phyloP scores from a whole-genome alignment of 306 rosid genomes.

The Cucumis cinereus region DNA sequence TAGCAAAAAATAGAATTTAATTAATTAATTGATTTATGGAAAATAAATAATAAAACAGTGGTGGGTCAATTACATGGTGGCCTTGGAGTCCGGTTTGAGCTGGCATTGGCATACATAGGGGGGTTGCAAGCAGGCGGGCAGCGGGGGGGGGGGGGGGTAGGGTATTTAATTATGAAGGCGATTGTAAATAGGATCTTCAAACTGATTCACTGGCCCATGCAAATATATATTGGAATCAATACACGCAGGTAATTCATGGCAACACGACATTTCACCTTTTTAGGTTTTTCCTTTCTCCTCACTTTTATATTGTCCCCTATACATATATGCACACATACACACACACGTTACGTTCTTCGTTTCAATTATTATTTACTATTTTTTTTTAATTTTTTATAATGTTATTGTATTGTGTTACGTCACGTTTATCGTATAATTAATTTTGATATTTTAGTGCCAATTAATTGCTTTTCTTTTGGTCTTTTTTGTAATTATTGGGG shows the following conservation, averaged over 20 bases:
- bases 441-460: no score
- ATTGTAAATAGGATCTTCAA: background rate
- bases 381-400: no score
- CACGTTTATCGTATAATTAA: no score
- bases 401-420: background rate
- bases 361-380: background rate
- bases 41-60: background rate
- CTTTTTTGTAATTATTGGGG: no score
- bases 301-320: conserved; percentile 1
- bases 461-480: no score
- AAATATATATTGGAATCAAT: conserved; percentile 51
- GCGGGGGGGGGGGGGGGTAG: no score
- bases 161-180: conserved; percentile 6
- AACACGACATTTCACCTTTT: conserved; percentile 6
- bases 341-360: background rate
- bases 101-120: conserved; percentile 8
- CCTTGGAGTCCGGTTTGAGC: background rate
- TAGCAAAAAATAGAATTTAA: no score
- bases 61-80: conserved; percentile 10
- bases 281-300: background rate
- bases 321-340: background rate
- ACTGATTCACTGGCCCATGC: conserved; percentile 60
- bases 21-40: no score
- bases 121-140: background rate
- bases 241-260: conserved; percentile 25